Percentiles rank a stretch among this genome's conserved stretches.
Evolutionary conservation across 306 rosid species (phyloP).

Genomic region (Argentina anserina): DNA sequence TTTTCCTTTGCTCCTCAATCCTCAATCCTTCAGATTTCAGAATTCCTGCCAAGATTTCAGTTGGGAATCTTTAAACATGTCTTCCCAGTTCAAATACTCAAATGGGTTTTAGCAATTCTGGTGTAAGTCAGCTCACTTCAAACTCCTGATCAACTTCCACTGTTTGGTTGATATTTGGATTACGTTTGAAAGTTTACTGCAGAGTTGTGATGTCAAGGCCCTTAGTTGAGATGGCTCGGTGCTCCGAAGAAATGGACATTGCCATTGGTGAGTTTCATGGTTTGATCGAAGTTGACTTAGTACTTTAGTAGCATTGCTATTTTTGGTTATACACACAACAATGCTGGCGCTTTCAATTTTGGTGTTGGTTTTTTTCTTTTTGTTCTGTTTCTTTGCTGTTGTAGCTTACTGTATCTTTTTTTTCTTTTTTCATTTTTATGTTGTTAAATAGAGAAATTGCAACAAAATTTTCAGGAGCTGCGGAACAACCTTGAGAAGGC

Average conservation of each 20-base stretch:
- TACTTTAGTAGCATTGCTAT: background rate
- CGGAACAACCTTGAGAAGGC: slow-evolving; percentile 22
- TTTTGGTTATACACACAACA: background rate
- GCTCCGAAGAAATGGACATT: slow-evolving; percentile 14
- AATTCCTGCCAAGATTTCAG: background rate
- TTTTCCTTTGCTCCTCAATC: background rate
- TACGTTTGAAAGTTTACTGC: no score
- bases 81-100: background rate
- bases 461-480: slow-evolving; percentile 24
- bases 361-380: background rate
- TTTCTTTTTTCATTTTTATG: slow-evolving; percentile 7
- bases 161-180: no score
- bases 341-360: background rate
- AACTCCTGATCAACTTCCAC: no score
- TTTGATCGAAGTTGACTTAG: background rate
- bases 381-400: background rate
- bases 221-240: slow-evolving; percentile 2
- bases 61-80: background rate
- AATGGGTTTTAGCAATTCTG: background rate
- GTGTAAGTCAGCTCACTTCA: background rate
- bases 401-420: slow-evolving; percentile 20
- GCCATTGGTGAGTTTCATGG: slow-evolving; percentile 20
- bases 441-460: slow-evolving; percentile 25
- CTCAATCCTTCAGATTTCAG: background rate
- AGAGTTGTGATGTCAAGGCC: slow-evolving; percentile 7